phyloP scores from a whole-genome alignment of 2,329 filamentous ascomycete genomes.

The Phialophora tarda region DNA sequence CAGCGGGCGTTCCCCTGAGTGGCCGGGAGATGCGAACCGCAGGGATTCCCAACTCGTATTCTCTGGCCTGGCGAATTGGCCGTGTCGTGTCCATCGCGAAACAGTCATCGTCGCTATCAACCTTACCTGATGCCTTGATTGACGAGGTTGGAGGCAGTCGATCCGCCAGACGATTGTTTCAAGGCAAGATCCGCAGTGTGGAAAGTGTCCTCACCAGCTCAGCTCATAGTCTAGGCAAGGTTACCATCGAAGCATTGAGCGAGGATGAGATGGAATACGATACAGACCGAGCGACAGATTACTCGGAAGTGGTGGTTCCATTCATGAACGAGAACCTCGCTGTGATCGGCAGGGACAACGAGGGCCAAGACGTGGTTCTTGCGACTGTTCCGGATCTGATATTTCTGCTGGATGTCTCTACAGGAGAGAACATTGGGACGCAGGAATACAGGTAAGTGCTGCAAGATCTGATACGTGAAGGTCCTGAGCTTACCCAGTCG shows the following conservation, averaged over 20 bases:
- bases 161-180: constrained; percentile 59
- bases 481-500: constrained; percentile 16
- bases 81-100: constrained; percentile 58
- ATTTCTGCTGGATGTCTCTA: constrained; percentile 58
- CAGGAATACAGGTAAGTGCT: constrained; percentile 52
- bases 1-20: constrained; percentile 49
- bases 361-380: constrained; percentile 45
- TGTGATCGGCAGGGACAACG: constrained; percentile 20
- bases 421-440: constrained; percentile 62
- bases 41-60: constrained; percentile 51
- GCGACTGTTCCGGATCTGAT: constrained; percentile 64
- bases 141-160: constrained; percentile 46
- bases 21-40: constrained; percentile 45
- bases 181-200: constrained; percentile 63
- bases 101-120: constrained; percentile 49
- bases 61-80: constrained; percentile 60
- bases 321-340: constrained; percentile 72
- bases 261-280: constrained; percentile 38
- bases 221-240: constrained; percentile 64
- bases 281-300: constrained; percentile 41
- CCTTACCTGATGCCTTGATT: constrained; percentile 64
- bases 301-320: constrained; percentile 65
- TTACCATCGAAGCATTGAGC: constrained; percentile 57
- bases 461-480: background rate
- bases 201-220: constrained; percentile 61